These are phyloP conservation scores for Ceratocystiopsis sp. DNA, from an alignment of 2,329 filamentous ascomycete genomes.

Conservation along the genomic window DNA sequence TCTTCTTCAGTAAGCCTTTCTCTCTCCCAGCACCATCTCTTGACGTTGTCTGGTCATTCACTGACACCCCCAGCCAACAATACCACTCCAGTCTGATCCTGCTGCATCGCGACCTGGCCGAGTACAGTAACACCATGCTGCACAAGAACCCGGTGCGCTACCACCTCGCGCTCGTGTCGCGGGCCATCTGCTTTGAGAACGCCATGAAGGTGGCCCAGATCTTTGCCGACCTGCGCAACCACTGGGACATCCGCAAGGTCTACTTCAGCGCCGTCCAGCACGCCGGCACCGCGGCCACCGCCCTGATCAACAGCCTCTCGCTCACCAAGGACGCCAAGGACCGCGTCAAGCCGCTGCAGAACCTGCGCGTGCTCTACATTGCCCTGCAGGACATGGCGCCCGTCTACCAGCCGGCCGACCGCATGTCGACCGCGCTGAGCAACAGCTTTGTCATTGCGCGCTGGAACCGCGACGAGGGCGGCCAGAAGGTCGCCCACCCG, in stretches of 20 bases:
- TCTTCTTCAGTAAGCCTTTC: neutral
- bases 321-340: neutral
- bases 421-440: neutral
- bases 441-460: neutral
- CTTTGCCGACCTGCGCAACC: neutral
- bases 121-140: neutral
- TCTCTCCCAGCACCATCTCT: neutral
- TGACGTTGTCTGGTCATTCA: neutral
- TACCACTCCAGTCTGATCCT: constrained; percentile 1
- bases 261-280: neutral
- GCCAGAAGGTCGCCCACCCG: neutral
- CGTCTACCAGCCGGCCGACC: neutral
- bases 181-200: neutral
- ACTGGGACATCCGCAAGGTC: neutral
- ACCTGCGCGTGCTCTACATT: neutral
- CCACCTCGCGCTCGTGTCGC: neutral
- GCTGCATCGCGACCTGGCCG: neutral
- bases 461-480: neutral
- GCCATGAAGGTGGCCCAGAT: neutral
- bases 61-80: neutral
- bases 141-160: neutral
- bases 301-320: neutral
- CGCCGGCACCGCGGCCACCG: neutral
- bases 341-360: neutral
- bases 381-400: neutral